phyloP scores from a whole-genome alignment of 192 early-diverging fungal genomes.

The Backusella westeae region DNA sequence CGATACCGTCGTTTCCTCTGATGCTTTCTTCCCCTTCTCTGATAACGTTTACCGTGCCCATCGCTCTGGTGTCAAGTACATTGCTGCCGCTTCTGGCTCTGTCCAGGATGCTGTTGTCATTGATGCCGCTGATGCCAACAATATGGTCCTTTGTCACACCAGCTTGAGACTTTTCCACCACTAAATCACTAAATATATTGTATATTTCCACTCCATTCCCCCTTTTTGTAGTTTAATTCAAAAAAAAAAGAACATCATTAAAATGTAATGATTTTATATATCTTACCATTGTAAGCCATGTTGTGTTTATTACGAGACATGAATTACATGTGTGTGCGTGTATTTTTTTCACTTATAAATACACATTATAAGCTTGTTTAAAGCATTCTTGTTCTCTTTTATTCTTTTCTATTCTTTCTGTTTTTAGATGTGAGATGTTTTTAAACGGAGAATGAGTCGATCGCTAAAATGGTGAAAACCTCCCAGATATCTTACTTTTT shows the following conservation, averaged over 20 bases:
- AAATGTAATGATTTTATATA: not conserved
- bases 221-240: conserved; percentile 10
- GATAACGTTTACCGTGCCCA: conserved; percentile 91
- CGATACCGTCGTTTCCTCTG: conserved; percentile 86
- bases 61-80: conserved; percentile 79
- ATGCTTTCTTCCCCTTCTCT: conserved; percentile 99
- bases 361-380: not conserved
- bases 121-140: conserved; percentile 73
- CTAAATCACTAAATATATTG: conserved; percentile 41
- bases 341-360: not conserved
- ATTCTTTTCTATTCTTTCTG: not conserved
- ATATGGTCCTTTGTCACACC: conserved; percentile 87
- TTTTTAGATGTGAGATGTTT: not conserved
- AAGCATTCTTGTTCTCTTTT: not conserved
- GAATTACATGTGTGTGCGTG: too few relatives aligned
- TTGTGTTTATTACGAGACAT: not conserved
- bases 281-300: not conserved
- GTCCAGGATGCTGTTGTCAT: conserved; percentile 89
- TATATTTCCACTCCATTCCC: not conserved
- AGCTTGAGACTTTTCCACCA: conserved; percentile 95
- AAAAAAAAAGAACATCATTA: conserved; percentile 1
- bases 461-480: not conserved
- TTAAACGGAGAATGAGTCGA: not conserved
- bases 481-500: not conserved
- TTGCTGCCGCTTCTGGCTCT: conserved; percentile 91